A percentile compares a stretch with the other conserved stretches of the same genome.
These are phyloP conservation scores for Malania oleifera DNA, from an alignment of 164 flowering plant species.

Conservation along the genomic window DNA sequence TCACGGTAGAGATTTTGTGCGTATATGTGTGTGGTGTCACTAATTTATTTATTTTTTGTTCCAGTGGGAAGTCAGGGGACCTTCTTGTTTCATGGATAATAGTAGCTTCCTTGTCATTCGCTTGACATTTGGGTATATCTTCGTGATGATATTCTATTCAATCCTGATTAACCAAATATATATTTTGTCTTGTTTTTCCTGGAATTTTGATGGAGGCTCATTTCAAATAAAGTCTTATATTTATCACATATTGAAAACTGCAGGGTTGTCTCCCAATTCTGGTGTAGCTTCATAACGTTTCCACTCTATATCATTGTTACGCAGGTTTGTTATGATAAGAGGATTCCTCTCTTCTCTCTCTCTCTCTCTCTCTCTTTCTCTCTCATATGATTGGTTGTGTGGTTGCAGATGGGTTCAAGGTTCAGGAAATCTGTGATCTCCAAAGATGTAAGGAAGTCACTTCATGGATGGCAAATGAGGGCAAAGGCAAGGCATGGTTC, in stretches of 20 bases:
- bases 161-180: no score
- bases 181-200: not conserved
- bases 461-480: slow-evolving; percentile 60
- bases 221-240: no score
- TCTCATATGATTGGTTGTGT: not conserved
- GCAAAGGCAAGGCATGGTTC: slow-evolving; percentile 33
- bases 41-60: slow-evolving; percentile 8
- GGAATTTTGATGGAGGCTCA: no score
- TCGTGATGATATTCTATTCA: not conserved
- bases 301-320: slow-evolving; percentile 78
- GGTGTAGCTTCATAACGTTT: slow-evolving; percentile 88
- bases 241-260: slow-evolving; percentile 7
- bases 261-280: slow-evolving; percentile 67
- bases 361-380: not conserved
- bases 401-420: slow-evolving; percentile 73
- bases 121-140: slow-evolving; percentile 62
- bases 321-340: slow-evolving; percentile 44
- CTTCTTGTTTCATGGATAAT: slow-evolving; percentile 74
- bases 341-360: not conserved
- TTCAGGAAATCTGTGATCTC: slow-evolving; percentile 63
- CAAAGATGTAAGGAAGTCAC: slow-evolving; percentile 54
- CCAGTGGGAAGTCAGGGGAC: slow-evolving; percentile 74
- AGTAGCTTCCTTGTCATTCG: slow-evolving; percentile 46
- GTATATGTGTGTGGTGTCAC: no score
- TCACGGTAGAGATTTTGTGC: no score